Percentiles rank a stretch among this genome's conserved stretches.
phyloP scores from a whole-genome alignment of 1,284 basidiomycete genomes.

The Boletellus deceptivus region DNA sequence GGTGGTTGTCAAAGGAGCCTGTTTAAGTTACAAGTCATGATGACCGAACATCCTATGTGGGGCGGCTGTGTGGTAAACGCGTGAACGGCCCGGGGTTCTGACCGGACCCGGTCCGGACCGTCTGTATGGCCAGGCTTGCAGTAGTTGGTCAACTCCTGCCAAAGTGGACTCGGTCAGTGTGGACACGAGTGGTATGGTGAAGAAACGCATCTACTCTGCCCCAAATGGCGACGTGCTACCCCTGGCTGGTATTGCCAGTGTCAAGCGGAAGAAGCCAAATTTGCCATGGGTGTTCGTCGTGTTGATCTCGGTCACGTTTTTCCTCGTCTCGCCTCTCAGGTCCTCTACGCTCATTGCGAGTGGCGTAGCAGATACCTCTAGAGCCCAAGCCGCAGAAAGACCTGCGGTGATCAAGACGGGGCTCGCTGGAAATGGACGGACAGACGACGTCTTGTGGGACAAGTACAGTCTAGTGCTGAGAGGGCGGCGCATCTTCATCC shows the following conservation, averaged over 20 bases:
- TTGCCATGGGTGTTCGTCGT: slow-evolving; percentile 16
- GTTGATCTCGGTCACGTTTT: slow-evolving; percentile 20
- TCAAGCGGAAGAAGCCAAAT: slow-evolving; percentile 7
- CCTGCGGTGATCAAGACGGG: neutral
- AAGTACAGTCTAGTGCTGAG: slow-evolving; percentile 33
- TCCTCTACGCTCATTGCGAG: slow-evolving; percentile 1
- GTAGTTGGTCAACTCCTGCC: too few relatives aligned
- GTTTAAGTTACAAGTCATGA: too few relatives aligned
- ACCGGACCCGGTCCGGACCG: too few relatives aligned
- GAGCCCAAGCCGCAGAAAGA: neutral
- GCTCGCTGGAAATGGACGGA: slow-evolving; percentile 33
- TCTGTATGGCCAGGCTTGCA: too few relatives aligned
- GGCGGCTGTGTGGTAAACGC: too few relatives aligned
- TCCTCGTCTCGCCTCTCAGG: slow-evolving; percentile 18
- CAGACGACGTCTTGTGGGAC: slow-evolving; percentile 33
- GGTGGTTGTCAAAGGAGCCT: too few relatives aligned
- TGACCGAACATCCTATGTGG: too few relatives aligned
- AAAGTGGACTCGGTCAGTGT: too few relatives aligned
- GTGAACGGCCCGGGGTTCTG: too few relatives aligned
- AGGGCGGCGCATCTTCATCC: slow-evolving; percentile 34
- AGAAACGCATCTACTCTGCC: neutral
- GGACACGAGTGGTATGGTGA: neutral
- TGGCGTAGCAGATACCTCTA: neutral
- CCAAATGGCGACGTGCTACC: slow-evolving; percentile 4
- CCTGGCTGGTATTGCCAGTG: neutral